These are phyloP conservation scores for Penicillium corylophilum DNA, from an alignment of 2,329 filamentous ascomycete species.

Conservation along the genomic window DNA sequence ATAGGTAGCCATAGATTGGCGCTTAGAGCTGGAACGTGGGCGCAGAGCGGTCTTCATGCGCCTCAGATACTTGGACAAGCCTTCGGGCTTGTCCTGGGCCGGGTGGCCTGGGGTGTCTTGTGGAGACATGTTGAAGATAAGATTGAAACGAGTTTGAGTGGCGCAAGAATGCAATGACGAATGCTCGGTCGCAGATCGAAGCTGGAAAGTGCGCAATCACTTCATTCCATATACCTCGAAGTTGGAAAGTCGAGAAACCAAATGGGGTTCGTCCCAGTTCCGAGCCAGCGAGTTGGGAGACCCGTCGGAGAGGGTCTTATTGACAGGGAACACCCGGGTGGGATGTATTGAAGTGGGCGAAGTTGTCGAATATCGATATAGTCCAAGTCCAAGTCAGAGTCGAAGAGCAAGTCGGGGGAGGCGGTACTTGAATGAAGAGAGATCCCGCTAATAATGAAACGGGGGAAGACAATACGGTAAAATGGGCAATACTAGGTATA, in stretches of 20 bases:
- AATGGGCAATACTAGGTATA: background rate
- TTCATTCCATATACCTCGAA: conserved; percentile 13
- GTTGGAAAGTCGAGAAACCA: background rate
- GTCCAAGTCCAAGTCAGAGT: background rate
- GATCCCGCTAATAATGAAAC: background rate
- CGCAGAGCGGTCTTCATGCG: conserved; percentile 41
- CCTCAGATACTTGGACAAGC: conserved; percentile 40
- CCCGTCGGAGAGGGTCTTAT: conserved; percentile 2
- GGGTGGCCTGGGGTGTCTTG: conserved; percentile 15
- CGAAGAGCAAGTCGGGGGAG: background rate
- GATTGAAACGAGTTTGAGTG: conserved; percentile 3
- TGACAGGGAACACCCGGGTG: background rate
- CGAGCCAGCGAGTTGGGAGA: conserved; percentile 9
- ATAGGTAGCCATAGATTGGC: conserved; percentile 23
- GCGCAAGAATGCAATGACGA: conserved; percentile 15
- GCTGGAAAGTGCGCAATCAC: conserved; percentile 1
- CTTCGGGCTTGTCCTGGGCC: conserved; percentile 30
- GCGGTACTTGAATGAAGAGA: background rate
- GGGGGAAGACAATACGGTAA: background rate
- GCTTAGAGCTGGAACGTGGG: conserved; percentile 31
- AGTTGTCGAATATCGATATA: background rate
- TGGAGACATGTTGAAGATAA: conserved; percentile 27
- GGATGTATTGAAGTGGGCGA: background rate
- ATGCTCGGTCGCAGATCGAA: conserved; percentile 14
- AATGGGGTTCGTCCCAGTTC: background rate